Conservation (phyloP, 108 stramenopile species). For the Cyclotella kingstonii region DNA sequence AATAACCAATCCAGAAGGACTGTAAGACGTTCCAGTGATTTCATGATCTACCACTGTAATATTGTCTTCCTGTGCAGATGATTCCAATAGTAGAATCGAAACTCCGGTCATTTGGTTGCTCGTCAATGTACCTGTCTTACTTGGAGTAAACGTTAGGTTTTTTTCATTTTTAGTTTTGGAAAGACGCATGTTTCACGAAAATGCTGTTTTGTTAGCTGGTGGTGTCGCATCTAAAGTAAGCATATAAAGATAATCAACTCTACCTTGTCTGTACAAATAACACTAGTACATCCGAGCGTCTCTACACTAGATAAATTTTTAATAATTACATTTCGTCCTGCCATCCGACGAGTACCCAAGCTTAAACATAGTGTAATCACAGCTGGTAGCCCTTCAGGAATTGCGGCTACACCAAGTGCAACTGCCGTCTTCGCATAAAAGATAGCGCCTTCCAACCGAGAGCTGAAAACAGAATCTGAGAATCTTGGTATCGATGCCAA, state of each 20-base stretch:
- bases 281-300: slow-evolving; percentile 92
- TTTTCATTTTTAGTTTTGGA: too few species aligned
- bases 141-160: too few species aligned
- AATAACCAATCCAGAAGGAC: slow-evolving; percentile 58
- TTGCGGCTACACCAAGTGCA: slow-evolving; percentile 98
- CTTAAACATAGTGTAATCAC: slow-evolving; percentile 97
- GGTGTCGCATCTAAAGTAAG: too few species aligned
- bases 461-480: slow-evolving; percentile 63
- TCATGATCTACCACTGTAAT: slow-evolving; percentile 52
- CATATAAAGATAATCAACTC: not conserved
- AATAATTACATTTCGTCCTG: slow-evolving; percentile 81
- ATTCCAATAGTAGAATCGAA: slow-evolving; percentile 52
- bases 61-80: not conserved
- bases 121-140: slow-evolving; percentile 85
- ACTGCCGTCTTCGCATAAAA: slow-evolving; percentile 96
- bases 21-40: slow-evolving; percentile 66
- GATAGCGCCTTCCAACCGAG: slow-evolving; percentile 69
- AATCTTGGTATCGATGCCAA: slow-evolving; percentile 82
- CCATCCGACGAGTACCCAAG: slow-evolving; percentile 91
- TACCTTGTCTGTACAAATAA: slow-evolving; percentile 97
- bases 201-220: too few species aligned
- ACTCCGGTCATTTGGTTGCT: slow-evolving; percentile 96
- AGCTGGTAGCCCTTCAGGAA: slow-evolving; percentile 97
- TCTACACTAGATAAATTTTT: slow-evolving; percentile 90
- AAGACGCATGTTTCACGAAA: too few species aligned